phyloP scores from a whole-genome alignment of 768 basidiomycete genomes.

The Megacollybia marginata region DNA sequence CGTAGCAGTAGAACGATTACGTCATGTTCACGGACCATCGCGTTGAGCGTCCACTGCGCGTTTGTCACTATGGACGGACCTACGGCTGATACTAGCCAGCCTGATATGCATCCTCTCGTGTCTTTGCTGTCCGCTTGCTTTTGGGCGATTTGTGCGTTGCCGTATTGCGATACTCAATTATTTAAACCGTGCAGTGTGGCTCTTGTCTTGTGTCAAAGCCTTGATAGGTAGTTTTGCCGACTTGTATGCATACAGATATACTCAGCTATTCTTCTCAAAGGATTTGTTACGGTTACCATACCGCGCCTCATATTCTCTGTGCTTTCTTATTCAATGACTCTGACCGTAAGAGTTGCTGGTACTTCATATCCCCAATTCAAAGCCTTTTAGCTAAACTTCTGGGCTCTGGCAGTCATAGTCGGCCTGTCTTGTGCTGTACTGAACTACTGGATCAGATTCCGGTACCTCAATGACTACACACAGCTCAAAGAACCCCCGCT shows the following conservation, averaged over 20 bases:
- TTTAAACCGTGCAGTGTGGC: constrained; percentile 50
- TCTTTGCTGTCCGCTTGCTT: constrained; percentile 76
- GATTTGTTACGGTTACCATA: constrained; percentile 73
- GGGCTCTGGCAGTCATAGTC: constrained; percentile 80
- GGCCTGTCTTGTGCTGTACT: constrained; percentile 55
- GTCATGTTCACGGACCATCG: no score
- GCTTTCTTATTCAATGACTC: constrained; percentile 83
- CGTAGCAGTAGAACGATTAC: no score
- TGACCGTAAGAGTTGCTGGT: constrained; percentile 50
- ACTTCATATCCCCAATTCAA: constrained; percentile 1
- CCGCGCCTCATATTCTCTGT: constrained; percentile 73
- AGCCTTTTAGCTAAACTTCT: constrained; percentile 72
- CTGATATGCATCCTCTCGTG: constrained; percentile 63
- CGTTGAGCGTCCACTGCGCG: no score
- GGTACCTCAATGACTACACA: constrained; percentile 69
- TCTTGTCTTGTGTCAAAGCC: constrained; percentile 69
- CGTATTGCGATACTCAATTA: background rate
- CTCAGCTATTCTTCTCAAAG: no score
- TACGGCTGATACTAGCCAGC: no score
- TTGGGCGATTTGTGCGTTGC: constrained; percentile 70
- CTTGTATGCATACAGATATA: no score
- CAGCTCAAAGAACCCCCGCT: constrained; percentile 77
- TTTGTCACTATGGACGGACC: no score
- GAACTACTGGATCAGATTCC: constrained; percentile 82
- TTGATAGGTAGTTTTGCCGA: constrained; percentile 37